Percentiles rank a stretch among this genome's conserved stretches.
phyloP scores from a whole-genome alignment of 495 filamentous ascomycete species.

The Aspergillus leporis region DNA sequence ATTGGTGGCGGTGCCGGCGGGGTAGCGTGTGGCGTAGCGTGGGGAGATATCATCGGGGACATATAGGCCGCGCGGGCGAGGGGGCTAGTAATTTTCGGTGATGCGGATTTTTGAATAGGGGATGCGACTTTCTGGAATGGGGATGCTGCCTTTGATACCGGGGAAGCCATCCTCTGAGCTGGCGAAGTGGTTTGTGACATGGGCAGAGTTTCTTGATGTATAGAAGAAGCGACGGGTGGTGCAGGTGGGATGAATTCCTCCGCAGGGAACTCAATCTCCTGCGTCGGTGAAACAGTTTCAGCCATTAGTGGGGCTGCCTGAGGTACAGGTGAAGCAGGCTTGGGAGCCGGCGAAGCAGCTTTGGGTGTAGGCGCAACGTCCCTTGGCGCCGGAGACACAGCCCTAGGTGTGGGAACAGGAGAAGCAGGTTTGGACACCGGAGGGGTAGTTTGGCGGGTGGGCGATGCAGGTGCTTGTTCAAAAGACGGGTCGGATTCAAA shows the following conservation, averaged over 20 bases:
- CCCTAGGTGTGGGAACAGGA: constrained; percentile 13
- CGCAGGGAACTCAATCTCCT: neutral
- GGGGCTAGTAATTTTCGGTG: constrained; percentile 42
- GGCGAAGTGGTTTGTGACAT: constrained; percentile 23
- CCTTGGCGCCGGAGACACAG: constrained; percentile 21
- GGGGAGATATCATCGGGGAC: constrained; percentile 43
- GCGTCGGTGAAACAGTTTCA: constrained; percentile 12
- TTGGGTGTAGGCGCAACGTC: constrained; percentile 20
- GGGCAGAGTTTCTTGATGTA: constrained; percentile 17
- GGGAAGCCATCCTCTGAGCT: constrained; percentile 16
- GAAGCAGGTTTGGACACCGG: constrained; percentile 19
- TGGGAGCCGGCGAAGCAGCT: constrained; percentile 13
- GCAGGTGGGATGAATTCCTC: neutral
- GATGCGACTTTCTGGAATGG: constrained; percentile 22
- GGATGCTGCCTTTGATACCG: constrained; percentile 21
- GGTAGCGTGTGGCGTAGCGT: constrained; percentile 26
- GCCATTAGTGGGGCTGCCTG: constrained; percentile 9
- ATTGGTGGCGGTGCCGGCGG: constrained; percentile 21
- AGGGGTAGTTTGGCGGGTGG: constrained; percentile 18
- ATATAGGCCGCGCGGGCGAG: constrained; percentile 37
- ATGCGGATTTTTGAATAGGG: constrained; percentile 31
- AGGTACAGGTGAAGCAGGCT: constrained; percentile 13
- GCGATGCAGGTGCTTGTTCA: constrained; percentile 13
- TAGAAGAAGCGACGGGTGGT: constrained; percentile 20
- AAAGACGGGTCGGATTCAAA: constrained; percentile 9